Base-by-base conservation (phyloP, 148 eudicot genomes). In the Rhododendron mucronatum region DNA sequence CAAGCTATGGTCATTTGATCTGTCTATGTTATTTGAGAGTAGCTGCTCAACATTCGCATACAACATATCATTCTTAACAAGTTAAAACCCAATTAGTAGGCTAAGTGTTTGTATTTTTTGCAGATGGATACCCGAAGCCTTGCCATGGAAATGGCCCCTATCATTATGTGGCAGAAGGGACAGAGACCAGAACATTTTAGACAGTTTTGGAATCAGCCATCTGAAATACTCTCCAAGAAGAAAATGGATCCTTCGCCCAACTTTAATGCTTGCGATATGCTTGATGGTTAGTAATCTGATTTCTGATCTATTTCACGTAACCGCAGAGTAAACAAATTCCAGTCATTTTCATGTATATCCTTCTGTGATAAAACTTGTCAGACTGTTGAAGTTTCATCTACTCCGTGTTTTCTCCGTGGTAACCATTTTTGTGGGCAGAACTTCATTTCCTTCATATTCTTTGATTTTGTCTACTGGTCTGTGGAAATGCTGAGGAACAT, bases 61-160 rank as follows among this genome's bases (percentile, higher is more conserved):
- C 61, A 45, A 67, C 33, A 69, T 26, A 65, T 63, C 28, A 63
- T 2, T 23, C 28, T 23, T 39, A 21, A 82, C 61, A 57, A 33
- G 13, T 9, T 69, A 47, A 14, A 26, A 45, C 26, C 26, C 51
- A 39, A 50, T 50, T n/a, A 39, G 37, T 50, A 41, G 15, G 78
- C 73, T 83, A 30, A 76, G 59, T 45, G 73, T 41, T 81, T 85
- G 13, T 83, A 50, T 41, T 89, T 78, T 35, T 73, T 87, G 78
- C 91, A 96, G 98, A 96, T 96, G 99, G 98, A 91, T 87, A 91
- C 96, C 84, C 92, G 92, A 89, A 93, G 94, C 88, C 95, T 96
- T 85, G 93, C 98, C 6, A 93, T 92, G 91, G 97, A 96, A 89
- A 89, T 96, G 94, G 98, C 98, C 18, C 97, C 97, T 26, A 92